A percentile compares a stretch with the other conserved stretches of the same genome.
Evolutionary conservation across 2,329 filamentous ascomycete species (phyloP).

Genomic region (Trichoderma simmonsii): DNA sequence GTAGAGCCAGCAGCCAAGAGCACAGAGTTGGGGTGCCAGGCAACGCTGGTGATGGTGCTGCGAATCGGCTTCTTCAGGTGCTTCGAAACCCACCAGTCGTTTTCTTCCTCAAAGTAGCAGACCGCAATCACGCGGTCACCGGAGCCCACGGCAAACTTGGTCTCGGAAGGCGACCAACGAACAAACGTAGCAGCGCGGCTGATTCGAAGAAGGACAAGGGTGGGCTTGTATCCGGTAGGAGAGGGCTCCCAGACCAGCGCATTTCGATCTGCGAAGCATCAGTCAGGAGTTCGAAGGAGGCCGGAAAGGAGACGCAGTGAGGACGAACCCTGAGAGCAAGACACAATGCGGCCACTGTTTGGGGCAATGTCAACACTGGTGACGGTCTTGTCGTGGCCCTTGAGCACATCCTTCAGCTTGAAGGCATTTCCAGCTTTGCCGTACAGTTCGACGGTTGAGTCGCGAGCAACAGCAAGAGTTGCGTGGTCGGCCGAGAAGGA

Average conservation of each 20-base stretch:
- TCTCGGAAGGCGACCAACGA: slow-evolving; percentile 94
- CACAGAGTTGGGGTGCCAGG: slow-evolving; percentile 97
- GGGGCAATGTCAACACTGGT: slow-evolving; percentile 96
- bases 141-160: slow-evolving; percentile 95
- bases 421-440: slow-evolving; percentile 68
- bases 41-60: slow-evolving; percentile 90
- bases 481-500: slow-evolving; percentile 92
- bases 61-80: slow-evolving; percentile 98
- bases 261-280: slow-evolving; percentile 71
- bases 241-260: slow-evolving; percentile 97
- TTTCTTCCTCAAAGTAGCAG: slow-evolving; percentile 98
- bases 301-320: slow-evolving; percentile 2
- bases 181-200: slow-evolving; percentile 96
- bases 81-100: slow-evolving; percentile 99
- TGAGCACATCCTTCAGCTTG: slow-evolving; percentile 84
- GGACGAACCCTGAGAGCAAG: slow-evolving; percentile 82
- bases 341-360: slow-evolving; percentile 87
- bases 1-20: slow-evolving; percentile 93
- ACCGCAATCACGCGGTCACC: slow-evolving; percentile 93
- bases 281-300: background rate
- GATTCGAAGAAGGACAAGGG: slow-evolving; percentile 92
- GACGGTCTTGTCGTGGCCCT: slow-evolving; percentile 94
- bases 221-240: slow-evolving; percentile 91
- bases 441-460: slow-evolving; percentile 89
- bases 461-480: slow-evolving; percentile 85